Evolutionary conservation across 2,329 filamentous ascomycete genomes (phyloP), one percentile per base, ranked within the genome.

Genomic region (Sporothrix brunneoviolacea): DNA sequence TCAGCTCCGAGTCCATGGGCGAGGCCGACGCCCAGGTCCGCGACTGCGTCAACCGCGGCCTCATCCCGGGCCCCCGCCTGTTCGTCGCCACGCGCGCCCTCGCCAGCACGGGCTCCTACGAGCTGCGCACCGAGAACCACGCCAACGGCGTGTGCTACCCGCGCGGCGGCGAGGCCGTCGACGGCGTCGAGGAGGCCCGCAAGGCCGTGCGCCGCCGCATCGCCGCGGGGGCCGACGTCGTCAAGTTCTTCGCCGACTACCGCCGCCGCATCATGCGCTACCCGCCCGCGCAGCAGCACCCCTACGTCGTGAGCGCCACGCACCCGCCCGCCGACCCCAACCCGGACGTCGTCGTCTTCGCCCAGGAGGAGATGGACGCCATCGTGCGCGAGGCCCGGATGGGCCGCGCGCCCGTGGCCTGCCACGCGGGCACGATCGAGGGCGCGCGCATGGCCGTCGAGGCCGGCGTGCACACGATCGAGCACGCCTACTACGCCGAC

Each of bases 81-180:
- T 78, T 79, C 59, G 76, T 79, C 24, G 73, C 75, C 3, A 79
- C 75, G 0, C 68, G 75, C 49, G 69, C 68, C 18, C 62, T 80
- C 12, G 73, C 75, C 5, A 72, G 68, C 35, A 72, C 68, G 9
- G 71, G 73, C 8, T 70, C 73, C 0, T 80, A 76, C 56, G 75
- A 74, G 56, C 60, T 71, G 15, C 67, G 72, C 6, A 65, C 67
- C 15, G 76, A 79, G 62, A 77, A 75, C 56, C 53, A 55, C 65
- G 52, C 61, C 27, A 57, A 57, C 8, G 63, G 64, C 19, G 60
- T 65, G 27, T 55, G 57, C 13, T 53, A 67, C 1, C 69, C n/a
- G n/a, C n/a, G n/a, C n/a, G n/a, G n/a, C n/a, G n/a, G n/a, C 70
- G 72, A 77, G 41, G 60, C 66, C 0, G 74, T 68, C 5, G 76